These are phyloP conservation scores for Biscogniauxia marginata DNA, from an alignment of 2,329 filamentous ascomycete species.

Conservation along the genomic window DNA sequence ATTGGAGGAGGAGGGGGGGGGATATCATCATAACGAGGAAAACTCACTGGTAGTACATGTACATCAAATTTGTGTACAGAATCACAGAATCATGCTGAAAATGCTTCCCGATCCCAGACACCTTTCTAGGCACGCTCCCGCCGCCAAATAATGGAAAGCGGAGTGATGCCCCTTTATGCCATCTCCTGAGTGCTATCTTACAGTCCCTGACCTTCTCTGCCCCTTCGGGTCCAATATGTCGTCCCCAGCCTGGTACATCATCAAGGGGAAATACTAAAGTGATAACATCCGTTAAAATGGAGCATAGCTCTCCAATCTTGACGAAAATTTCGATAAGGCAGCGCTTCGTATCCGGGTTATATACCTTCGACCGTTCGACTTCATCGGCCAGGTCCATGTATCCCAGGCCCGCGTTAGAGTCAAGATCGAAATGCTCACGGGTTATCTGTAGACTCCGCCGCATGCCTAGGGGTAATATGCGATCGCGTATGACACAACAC, in stretches of 20 bases:
- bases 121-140: conserved; percentile 27
- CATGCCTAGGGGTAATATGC: conserved; percentile 48
- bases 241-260: conserved; percentile 40
- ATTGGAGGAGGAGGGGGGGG: not conserved
- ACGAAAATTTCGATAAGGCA: conserved; percentile 44
- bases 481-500: conserved; percentile 53
- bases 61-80: conserved; percentile 47
- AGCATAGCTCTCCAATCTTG: conserved; percentile 45
- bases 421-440: conserved; percentile 44
- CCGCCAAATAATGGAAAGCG: conserved; percentile 40
- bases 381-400: conserved; percentile 47
- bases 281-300: conserved; percentile 46
- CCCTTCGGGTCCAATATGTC: conserved; percentile 33
- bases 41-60: conserved; percentile 52
- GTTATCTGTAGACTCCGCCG: conserved; percentile 51
- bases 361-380: conserved; percentile 43
- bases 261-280: conserved; percentile 45
- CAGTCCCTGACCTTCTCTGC: conserved; percentile 34
- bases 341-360: conserved; percentile 44
- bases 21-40: not conserved
- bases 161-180: conserved; percentile 40
- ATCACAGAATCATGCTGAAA: conserved; percentile 42
- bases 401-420: conserved; percentile 35
- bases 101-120: conserved; percentile 26
- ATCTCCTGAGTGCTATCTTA: conserved; percentile 37